Evolutionary conservation across 192 early-diverging fungal species (phyloP).

Genomic region (Coemansia sp.): DNA sequence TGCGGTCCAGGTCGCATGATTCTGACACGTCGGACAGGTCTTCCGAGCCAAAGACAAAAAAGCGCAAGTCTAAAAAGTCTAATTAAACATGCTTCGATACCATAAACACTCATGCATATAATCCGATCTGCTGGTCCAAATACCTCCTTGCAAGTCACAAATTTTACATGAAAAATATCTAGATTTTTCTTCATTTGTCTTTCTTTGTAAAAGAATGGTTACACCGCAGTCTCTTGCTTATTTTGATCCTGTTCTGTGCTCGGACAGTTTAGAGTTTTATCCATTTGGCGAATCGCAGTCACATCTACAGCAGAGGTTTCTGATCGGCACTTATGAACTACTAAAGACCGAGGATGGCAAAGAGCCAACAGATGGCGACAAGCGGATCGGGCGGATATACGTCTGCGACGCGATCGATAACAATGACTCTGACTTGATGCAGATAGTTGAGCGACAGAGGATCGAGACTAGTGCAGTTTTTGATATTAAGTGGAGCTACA

Average conservation of each 20-base stretch:
- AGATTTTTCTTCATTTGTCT: neutral
- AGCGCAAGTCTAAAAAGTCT: constrained; percentile 8
- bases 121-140: neutral
- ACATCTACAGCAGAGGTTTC: constrained; percentile 32
- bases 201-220: neutral
- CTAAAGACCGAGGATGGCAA: constrained; percentile 8
- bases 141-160: too few relatives aligned
- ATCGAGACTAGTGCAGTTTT: constrained; percentile 65
- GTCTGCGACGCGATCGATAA: constrained; percentile 52
- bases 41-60: constrained; percentile 8
- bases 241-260: constrained; percentile 64
- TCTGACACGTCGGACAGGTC: constrained; percentile 3
- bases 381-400: constrained; percentile 65
- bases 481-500: constrained; percentile 73
- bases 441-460: constrained; percentile 50
- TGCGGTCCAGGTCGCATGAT: constrained; percentile 5
- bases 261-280: constrained; percentile 72
- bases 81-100: neutral
- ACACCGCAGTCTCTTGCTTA: constrained; percentile 44
- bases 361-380: constrained; percentile 19
- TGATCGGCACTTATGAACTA: constrained; percentile 74
- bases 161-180: too few relatives aligned
- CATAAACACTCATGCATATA: constrained; percentile 1
- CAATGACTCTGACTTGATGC: constrained; percentile 13
- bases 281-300: constrained; percentile 51